Conservation (phyloP, 78 protist genomes). For the Dictyostelium purpureum region DNA sequence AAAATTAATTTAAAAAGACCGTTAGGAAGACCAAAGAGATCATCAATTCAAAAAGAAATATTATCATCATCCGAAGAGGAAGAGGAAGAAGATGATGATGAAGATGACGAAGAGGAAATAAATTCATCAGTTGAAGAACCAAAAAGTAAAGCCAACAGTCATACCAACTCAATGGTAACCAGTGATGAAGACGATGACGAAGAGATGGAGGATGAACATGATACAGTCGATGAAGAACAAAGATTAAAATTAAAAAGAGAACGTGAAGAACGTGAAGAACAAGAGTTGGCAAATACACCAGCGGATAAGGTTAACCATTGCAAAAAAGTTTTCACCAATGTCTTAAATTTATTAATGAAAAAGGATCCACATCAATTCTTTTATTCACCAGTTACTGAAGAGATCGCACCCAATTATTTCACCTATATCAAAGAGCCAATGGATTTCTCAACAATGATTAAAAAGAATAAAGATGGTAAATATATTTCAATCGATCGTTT, state of each 20-base stretch:
- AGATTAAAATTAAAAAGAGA: not conserved
- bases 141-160: not conserved
- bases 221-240: not conserved
- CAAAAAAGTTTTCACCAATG: constrained; percentile 8
- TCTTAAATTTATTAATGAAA: constrained; percentile 11
- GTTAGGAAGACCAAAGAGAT: not conserved
- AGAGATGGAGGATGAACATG: not conserved
- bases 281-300: not conserved
- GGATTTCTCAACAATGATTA: constrained; percentile 60
- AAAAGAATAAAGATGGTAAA: not conserved
- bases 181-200: not conserved
- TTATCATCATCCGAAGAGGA: not conserved
- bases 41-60: not conserved
- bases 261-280: not conserved
- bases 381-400: constrained; percentile 47
- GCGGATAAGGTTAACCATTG: not conserved
- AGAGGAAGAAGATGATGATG: not conserved
- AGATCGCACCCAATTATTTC: constrained; percentile 72
- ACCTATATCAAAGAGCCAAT: constrained; percentile 68
- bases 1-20: not conserved
- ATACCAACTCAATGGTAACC: not conserved
- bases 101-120: not conserved
- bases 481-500: constrained; percentile 14
- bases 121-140: no score
- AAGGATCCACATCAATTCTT: constrained; percentile 58